phyloP scores from a whole-genome alignment of 768 basidiomycete species.

The Termitomyces bulborhizus region DNA sequence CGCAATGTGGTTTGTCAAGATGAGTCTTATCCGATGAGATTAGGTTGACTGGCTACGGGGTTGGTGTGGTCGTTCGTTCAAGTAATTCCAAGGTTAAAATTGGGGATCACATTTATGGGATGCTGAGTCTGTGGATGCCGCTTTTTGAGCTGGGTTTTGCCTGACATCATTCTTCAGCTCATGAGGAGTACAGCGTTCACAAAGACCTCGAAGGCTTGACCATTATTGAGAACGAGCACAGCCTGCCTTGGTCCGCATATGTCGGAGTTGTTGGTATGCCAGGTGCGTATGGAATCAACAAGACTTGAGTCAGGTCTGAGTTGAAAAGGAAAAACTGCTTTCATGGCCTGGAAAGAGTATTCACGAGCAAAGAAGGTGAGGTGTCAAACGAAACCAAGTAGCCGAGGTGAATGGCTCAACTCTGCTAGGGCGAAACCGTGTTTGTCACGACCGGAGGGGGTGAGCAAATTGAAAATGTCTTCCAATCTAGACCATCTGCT shows the following conservation, averaged over 20 bases:
- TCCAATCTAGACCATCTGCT: background rate
- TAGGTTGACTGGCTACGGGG: constrained; percentile 15
- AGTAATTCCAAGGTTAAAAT: constrained; percentile 13
- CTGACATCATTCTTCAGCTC: constrained; percentile 20
- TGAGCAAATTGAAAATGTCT: constrained; percentile 15
- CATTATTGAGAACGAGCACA: constrained; percentile 32
- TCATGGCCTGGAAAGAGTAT: constrained; percentile 32
- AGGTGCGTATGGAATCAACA: constrained; percentile 22
- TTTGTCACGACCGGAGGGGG: constrained; percentile 32
- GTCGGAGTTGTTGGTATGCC: constrained; percentile 51
- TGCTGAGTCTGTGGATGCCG: constrained; percentile 8
- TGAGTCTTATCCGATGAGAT: background rate
- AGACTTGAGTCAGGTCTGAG: background rate
- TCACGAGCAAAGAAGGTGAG: constrained; percentile 25
- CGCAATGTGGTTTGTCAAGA: background rate
- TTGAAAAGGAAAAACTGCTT: constrained; percentile 25
- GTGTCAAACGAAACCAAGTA: background rate
- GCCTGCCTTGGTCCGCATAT: constrained; percentile 41
- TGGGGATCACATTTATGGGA: constrained; percentile 27
- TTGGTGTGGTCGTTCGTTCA: constrained; percentile 16
- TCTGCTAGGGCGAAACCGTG: constrained; percentile 24
- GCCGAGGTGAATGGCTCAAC: too few relatives aligned
- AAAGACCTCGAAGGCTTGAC: constrained; percentile 10
- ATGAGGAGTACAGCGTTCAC: constrained; percentile 34
- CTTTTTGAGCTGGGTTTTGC: too few relatives aligned